These are phyloP conservation scores for Citrus cavaleriei DNA, from an alignment of 345 rosid species.

Conservation along the genomic window DNA sequence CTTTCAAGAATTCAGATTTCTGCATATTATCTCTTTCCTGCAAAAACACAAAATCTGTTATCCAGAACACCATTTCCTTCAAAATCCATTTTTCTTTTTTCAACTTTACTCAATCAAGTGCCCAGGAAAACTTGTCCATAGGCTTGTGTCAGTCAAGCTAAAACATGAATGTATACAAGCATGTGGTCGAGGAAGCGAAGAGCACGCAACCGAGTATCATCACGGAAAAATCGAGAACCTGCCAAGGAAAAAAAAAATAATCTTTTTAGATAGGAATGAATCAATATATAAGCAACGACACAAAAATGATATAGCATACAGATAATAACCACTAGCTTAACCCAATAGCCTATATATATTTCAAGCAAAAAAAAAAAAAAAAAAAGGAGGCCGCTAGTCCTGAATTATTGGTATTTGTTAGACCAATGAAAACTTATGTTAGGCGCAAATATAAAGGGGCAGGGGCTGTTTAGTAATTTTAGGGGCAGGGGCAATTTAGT, in stretches of 20 bases:
- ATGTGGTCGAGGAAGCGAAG: conserved; percentile 98
- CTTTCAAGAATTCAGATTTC: conserved; percentile 97
- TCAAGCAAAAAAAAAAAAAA: background rate
- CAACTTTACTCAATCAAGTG: conserved; percentile 3
- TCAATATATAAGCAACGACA: background rate
- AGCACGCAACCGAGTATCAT: conserved; percentile 95
- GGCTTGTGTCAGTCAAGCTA: conserved; percentile 3
- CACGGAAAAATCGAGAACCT: conserved; percentile 88
- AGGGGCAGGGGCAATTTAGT: too few relatives aligned
- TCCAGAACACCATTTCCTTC: background rate
- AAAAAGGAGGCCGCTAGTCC: too few relatives aligned
- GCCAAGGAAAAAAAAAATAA: conserved; percentile 19
- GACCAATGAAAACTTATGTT: too few relatives aligned
- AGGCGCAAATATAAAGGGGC: too few relatives aligned
- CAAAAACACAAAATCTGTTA: conserved; percentile 18
- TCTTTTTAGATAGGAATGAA: conserved; percentile 8
- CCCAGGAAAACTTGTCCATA: conserved; percentile 8
- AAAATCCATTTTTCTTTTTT: background rate
- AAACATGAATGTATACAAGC: conserved; percentile 65
- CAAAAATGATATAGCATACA: background rate
- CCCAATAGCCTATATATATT: background rate
- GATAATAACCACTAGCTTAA: background rate
- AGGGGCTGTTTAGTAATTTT: too few relatives aligned
- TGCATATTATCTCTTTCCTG: conserved; percentile 98
- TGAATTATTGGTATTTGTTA: too few relatives aligned